Evolutionary conservation across 1,284 basidiomycete genomes (phyloP).

Genomic region (Cutaneotrichosporon arboriforme): DNA sequence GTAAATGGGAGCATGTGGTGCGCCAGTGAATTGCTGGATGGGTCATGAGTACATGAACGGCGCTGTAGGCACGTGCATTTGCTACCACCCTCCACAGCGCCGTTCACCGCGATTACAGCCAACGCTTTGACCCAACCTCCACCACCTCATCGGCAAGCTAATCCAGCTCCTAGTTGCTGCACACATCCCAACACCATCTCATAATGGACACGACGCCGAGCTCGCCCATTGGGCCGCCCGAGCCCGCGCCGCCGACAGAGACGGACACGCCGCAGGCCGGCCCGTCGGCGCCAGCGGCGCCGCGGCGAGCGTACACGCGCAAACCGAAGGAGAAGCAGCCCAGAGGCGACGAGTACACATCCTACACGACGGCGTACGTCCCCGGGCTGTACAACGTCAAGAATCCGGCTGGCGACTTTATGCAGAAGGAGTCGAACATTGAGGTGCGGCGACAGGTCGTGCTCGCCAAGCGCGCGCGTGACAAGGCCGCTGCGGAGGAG

Average conservation of each 20-base stretch:
- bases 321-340: conserved; percentile 14
- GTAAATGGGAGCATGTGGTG: too few species aligned
- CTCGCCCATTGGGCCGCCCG: conserved; percentile 4
- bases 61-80: too few species aligned
- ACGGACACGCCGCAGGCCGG: conserved; percentile 11
- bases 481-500: conserved; percentile 22
- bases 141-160: too few species aligned
- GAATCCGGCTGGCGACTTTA: conserved; percentile 42
- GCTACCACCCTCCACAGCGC: too few species aligned
- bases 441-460: conserved; percentile 37
- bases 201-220: conserved; percentile 5
- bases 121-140: too few species aligned
- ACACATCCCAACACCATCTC: too few species aligned
- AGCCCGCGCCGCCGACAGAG: neutral
- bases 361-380: conserved; percentile 38
- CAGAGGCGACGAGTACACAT: conserved; percentile 23
- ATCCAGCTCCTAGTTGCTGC: too few species aligned
- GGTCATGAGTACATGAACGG: too few species aligned
- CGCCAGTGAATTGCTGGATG: too few species aligned
- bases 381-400: conserved; percentile 41
- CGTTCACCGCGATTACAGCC: too few species aligned
- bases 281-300: conserved; percentile 5
- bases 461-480: conserved; percentile 20
- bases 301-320: conserved; percentile 4
- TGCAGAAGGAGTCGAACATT: conserved; percentile 34